Percentiles rank a stretch among this genome's conserved stretches.
phyloP scores from a whole-genome alignment of 108 stramenopile genomes.

The Conticribra guillardii region DNA sequence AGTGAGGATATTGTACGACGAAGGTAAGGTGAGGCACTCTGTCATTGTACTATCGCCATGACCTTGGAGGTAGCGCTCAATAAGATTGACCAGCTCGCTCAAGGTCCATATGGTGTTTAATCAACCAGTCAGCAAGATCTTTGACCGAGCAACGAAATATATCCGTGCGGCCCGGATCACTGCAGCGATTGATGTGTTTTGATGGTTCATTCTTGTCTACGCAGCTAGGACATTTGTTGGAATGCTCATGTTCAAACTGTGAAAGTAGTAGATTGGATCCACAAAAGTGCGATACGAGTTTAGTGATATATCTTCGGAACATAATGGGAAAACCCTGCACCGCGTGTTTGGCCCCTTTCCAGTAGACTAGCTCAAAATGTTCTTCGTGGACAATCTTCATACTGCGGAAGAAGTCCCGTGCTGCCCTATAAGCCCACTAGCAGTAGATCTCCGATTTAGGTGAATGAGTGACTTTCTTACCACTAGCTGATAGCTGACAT shows the following conservation, averaged over 20 bases:
- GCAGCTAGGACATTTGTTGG: slow-evolving; percentile 12
- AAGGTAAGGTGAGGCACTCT: no score
- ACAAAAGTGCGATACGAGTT: slow-evolving; percentile 8
- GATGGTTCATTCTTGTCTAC: background rate
- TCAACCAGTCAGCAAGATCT: no score
- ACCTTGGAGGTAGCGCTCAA: no score
- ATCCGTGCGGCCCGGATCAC: background rate
- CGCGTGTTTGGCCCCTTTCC: background rate
- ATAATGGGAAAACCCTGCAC: background rate
- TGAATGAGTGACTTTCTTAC: slow-evolving; percentile 1
- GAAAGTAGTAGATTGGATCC: background rate
- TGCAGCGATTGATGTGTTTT: background rate
- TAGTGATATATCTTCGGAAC: slow-evolving; percentile 1
- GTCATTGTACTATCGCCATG: no score
- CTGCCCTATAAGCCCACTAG: background rate
- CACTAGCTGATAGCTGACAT: background rate
- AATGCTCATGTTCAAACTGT: background rate
- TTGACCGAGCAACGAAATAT: no score
- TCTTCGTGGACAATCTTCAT: background rate
- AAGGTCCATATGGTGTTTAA: no score
- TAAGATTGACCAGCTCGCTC: no score
- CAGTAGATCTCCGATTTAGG: background rate
- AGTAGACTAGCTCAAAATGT: background rate
- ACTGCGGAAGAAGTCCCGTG: background rate
- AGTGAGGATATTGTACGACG: no score